Base-by-base conservation (phyloP, 2,329 filamentous ascomycete species). In the Diplodia intermedia region DNA sequence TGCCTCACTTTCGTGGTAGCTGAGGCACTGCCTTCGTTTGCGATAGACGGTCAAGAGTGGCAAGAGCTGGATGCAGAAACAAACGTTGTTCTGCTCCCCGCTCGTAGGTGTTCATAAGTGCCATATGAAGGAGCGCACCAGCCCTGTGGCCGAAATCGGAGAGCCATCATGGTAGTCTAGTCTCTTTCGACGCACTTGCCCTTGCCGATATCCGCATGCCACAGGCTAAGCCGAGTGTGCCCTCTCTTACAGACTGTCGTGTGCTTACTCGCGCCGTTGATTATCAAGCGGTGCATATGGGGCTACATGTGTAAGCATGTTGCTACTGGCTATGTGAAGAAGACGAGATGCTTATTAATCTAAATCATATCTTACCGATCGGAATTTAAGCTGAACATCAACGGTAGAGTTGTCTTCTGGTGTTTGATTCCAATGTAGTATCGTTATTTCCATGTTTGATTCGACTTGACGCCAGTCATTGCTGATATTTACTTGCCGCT, bases 81-180 rank as follows among this genome's bases (percentile, higher is more conserved):
- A 20, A 8, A 3, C 8, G 18, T 5, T 9, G 36, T 20, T 11
- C 6, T 20, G 43, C 20, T n/a, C n/a, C n/a, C 18, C 43, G 18
- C n/a, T 20, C 14, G 43, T 8, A 47, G 40, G 40, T 47, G n/a
- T 47, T 8, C 43, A 47, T 47, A 0, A 12, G 43, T 47, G 18
- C 11, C n/a, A 47, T 47, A 47, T 20, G 43, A n/a, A 47, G 43
- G 43, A 47, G 43, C 18, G 40, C 8, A 8, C 15, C 15, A 20
- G 18, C n/a, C n/a, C 43, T 47, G 43, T 47, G 43, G 43, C 43
- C 43, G 43, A 47, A 20, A 47, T 47, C 43, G 43, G 43, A 47
- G 40, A 47, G 43, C 43, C 43, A 47, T 47, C 43, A 47, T 20
- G 43, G 43, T 47, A n/a, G 43, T 20, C 43, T 47, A 47, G 43